These are phyloP conservation scores for Penstemon barbatus DNA, from an alignment of 257 asterid species.

Conservation along the genomic window DNA sequence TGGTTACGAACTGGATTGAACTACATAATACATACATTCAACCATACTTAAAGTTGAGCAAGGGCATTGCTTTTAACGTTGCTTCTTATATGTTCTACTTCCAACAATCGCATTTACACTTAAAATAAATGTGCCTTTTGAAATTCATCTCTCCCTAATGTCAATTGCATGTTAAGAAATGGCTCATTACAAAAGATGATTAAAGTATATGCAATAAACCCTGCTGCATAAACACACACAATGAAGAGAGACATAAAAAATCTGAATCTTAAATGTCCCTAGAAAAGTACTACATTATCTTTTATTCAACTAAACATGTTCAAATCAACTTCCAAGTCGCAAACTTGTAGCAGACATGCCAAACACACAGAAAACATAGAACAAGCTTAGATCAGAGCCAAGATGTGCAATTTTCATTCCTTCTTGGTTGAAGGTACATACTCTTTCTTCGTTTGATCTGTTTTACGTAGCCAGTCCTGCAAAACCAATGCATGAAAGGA, in stretches of 20 bases:
- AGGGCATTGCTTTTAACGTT: not conserved
- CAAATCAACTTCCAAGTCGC: not conserved
- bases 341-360: slow-evolving; percentile 17
- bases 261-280: not conserved
- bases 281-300: not conserved
- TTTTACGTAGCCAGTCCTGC: slow-evolving; percentile 56
- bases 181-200: not conserved
- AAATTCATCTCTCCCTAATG: not conserved
- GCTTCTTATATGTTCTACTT: not conserved
- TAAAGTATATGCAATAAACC: not conserved
- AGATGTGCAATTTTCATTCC: slow-evolving; percentile 21
- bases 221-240: slow-evolving; percentile 6
- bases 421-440: slow-evolving; percentile 42
- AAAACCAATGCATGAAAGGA: not conserved
- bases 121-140: not conserved
- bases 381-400: slow-evolving; percentile 13
- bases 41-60: not conserved
- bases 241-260: not conserved
- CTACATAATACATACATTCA: too few species aligned
- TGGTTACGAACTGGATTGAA: too few species aligned
- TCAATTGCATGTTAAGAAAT: not conserved
- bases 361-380: slow-evolving; percentile 17
- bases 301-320: slow-evolving; percentile 33
- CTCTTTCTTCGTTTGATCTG: slow-evolving; percentile 46
- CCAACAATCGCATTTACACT: not conserved